Evolutionary conservation across 345 rosid species (phyloP).

Genomic region (Syzygium grande): DNA sequence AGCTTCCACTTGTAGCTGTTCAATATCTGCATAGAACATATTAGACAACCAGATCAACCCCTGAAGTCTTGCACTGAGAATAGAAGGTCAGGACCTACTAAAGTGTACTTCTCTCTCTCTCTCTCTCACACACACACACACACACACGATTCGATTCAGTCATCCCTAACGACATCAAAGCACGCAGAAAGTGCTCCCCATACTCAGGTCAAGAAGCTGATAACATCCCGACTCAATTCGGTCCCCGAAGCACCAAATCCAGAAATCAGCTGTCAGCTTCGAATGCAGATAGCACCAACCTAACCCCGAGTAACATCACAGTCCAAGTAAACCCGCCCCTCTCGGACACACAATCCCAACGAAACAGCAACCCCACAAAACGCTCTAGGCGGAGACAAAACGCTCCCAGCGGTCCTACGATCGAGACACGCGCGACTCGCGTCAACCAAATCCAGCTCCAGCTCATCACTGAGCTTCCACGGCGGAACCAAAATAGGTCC

Average conservation of each 20-base stretch:
- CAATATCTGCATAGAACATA: constrained; percentile 16
- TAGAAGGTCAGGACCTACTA: not conserved
- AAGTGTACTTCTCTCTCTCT: not conserved
- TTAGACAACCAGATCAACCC: not conserved
- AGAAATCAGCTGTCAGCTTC: not conserved
- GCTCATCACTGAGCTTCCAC: not conserved
- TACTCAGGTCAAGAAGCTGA: not conserved
- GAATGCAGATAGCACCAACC: not conserved
- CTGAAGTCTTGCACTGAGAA: not conserved
- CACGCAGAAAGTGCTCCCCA: not conserved
- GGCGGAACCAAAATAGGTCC: not conserved
- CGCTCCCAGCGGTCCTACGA: not conserved
- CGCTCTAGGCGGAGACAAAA: not conserved
- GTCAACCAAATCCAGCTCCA: not conserved
- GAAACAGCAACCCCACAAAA: not conserved
- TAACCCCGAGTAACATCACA: not conserved
- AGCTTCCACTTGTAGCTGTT: constrained; percentile 51
- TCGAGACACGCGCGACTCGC: not conserved
- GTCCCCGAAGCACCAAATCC: not conserved
- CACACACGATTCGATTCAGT: too few relatives aligned
- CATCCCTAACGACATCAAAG: not conserved
- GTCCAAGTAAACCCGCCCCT: not conserved
- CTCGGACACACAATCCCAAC: not conserved
- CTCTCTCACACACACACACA: too few relatives aligned
- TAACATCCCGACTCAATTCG: not conserved